These are phyloP conservation scores for Nannizziopsis arthrosporioides DNA, from an alignment of 2,329 filamentous ascomycete genomes.

Conservation along the genomic window DNA sequence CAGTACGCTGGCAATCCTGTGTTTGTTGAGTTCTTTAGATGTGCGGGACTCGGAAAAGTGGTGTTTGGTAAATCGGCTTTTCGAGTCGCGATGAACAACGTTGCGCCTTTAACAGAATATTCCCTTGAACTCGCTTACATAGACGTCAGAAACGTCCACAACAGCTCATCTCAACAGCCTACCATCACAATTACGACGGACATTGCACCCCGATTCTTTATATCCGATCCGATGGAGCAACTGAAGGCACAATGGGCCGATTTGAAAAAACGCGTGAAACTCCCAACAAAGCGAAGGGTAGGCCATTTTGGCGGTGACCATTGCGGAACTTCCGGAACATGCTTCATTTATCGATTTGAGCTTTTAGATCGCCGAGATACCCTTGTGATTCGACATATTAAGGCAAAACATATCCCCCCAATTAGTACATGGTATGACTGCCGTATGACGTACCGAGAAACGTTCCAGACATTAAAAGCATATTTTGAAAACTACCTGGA, in stretches of 20 bases:
- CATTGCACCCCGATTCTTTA: slow-evolving; percentile 17
- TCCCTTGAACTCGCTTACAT: slow-evolving; percentile 21
- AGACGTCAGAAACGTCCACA: slow-evolving; percentile 16
- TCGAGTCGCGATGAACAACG: slow-evolving; percentile 33
- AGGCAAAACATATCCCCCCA: slow-evolving; percentile 15
- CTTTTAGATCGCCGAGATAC: slow-evolving; percentile 21
- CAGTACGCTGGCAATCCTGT: slow-evolving; percentile 23
- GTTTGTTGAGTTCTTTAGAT: slow-evolving; percentile 29
- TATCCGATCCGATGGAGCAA: slow-evolving; percentile 12
- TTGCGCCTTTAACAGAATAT: slow-evolving; percentile 34
- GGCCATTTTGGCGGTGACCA: slow-evolving; percentile 16
- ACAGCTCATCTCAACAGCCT: slow-evolving; percentile 12
- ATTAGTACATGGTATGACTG: slow-evolving; percentile 18
- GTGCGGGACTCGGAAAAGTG: slow-evolving; percentile 14
- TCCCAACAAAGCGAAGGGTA: slow-evolving; percentile 13
- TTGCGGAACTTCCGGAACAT: slow-evolving; percentile 16
- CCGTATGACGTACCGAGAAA: background rate
- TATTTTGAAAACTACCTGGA: slow-evolving; percentile 14
- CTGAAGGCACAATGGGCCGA: slow-evolving; percentile 2
- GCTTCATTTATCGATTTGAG: slow-evolving; percentile 39
- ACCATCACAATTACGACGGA: slow-evolving; percentile 38
- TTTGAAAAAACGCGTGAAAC: background rate
- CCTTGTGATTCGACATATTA: slow-evolving; percentile 21
- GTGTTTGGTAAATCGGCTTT: slow-evolving; percentile 38
- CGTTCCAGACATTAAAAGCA: slow-evolving; percentile 4